Evolutionary conservation across 805 yeast species (phyloP).

Genomic region (Metschnikowia santaceciliae): DNA sequence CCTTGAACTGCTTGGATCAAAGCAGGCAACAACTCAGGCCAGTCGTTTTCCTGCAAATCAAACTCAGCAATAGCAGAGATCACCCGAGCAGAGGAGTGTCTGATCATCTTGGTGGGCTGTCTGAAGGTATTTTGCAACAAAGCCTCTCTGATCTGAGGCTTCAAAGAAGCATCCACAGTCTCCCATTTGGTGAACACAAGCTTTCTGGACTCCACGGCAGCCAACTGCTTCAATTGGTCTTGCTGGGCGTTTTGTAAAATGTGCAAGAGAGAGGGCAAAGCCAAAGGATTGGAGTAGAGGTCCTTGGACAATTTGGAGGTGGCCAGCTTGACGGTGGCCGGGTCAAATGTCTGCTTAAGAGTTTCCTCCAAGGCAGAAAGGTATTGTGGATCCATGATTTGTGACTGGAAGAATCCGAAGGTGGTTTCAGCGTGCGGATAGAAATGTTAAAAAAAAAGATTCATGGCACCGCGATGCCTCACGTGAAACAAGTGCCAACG

Average conservation of each 20-base stretch:
- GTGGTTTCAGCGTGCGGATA: neutral
- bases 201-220: conserved; percentile 96
- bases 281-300: conserved; percentile 63
- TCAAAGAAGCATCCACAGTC: conserved; percentile 43
- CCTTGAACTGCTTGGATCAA: conserved; percentile 57
- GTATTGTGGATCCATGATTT: conserved; percentile 65
- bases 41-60: conserved; percentile 60
- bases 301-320: conserved; percentile 69
- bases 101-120: conserved; percentile 56
- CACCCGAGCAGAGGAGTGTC: conserved; percentile 88
- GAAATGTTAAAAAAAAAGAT: conserved; percentile 4
- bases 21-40: conserved; percentile 75
- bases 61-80: conserved; percentile 78
- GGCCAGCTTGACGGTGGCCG: conserved; percentile 82
- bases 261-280: conserved; percentile 80
- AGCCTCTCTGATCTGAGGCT: conserved; percentile 61
- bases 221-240: conserved; percentile 77
- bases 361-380: conserved; percentile 72
- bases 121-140: conserved; percentile 70
- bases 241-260: conserved; percentile 67
- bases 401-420: conserved; percentile 5
- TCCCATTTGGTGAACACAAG: conserved; percentile 72
- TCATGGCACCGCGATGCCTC: conserved; percentile 9
- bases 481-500: conserved; percentile 6
- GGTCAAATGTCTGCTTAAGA: conserved; percentile 70